Conservation (phyloP, 495 filamentous ascomycete species). For the Darksidea phi region DNA sequence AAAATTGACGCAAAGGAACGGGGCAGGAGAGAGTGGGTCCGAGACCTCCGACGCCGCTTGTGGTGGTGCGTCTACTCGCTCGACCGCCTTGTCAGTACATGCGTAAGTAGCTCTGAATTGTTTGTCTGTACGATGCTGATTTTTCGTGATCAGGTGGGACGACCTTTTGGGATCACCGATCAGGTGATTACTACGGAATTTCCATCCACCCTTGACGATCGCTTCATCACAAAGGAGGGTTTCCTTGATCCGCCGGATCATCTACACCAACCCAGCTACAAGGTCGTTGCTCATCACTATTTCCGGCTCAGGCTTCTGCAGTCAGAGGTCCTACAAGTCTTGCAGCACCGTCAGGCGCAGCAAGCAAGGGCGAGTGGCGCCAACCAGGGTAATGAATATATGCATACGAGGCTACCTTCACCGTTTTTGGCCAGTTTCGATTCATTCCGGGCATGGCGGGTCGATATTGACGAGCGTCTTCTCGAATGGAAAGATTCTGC, state of each 20-base stretch:
- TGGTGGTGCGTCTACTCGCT: constrained; percentile 98
- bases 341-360: constrained; percentile 84
- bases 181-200: constrained; percentile 92
- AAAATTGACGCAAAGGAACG: constrained; percentile 56
- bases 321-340: constrained; percentile 90
- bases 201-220: constrained; percentile 81
- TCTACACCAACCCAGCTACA: constrained; percentile 68
- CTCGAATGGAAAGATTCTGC: constrained; percentile 84
- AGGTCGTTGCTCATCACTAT: constrained; percentile 86
- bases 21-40: constrained; percentile 79
- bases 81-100: constrained; percentile 64
- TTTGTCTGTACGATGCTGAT: constrained; percentile 52
- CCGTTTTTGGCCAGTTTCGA: constrained; percentile 82
- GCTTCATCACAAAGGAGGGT: constrained; percentile 82
- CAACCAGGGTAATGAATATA: constrained; percentile 64
- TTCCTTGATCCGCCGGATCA: constrained; percentile 53
- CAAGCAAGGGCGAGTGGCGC: constrained; percentile 57
- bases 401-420: constrained; percentile 75
- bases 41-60: constrained; percentile 80
- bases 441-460: constrained; percentile 83
- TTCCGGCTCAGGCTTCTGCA: constrained; percentile 88
- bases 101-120: neutral
- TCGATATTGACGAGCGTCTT: constrained; percentile 79
- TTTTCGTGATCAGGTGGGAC: constrained; percentile 67
- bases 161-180: constrained; percentile 91